phyloP scores from a whole-genome alignment of 1,284 basidiomycete genomes.

The Cryptococcus sp. region DNA sequence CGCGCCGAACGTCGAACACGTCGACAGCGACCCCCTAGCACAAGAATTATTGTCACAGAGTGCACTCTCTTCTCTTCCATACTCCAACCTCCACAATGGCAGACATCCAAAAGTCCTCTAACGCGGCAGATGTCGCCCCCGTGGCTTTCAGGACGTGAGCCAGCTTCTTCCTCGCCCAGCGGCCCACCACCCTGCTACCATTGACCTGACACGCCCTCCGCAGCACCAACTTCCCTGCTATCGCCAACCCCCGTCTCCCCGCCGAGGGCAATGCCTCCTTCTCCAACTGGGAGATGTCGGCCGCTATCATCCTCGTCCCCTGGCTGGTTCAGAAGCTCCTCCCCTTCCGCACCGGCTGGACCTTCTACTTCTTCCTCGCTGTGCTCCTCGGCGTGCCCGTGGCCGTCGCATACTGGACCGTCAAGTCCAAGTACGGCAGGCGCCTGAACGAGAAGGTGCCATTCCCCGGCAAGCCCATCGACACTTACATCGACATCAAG shows the following conservation, averaged over 20 bases:
- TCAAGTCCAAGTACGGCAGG: conserved; percentile 76
- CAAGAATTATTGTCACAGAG: background rate
- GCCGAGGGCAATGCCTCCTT: conserved; percentile 84
- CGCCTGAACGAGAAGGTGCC: conserved; percentile 82
- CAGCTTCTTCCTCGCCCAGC: conserved; percentile 6
- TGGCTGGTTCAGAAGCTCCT: conserved; percentile 77
- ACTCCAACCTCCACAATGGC: conserved; percentile 11
- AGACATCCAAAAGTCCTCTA: conserved; percentile 8
- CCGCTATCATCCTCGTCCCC: conserved; percentile 70
- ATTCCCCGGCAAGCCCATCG: conserved; percentile 74
- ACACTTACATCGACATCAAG: conserved; percentile 87
- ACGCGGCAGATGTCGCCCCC: background rate
- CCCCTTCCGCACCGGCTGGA: conserved; percentile 64
- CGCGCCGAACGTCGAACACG: too few species aligned
- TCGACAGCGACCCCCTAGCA: too few species aligned
- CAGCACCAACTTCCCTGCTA: conserved; percentile 41
- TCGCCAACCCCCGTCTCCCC: conserved; percentile 74
- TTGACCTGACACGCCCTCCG: background rate
- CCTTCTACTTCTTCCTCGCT: conserved; percentile 67
- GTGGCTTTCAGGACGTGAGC: conserved; percentile 14
- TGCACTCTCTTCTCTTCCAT: background rate
- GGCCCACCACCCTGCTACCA: background rate
- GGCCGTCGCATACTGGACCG: conserved; percentile 82
- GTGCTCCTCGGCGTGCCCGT: conserved; percentile 71
- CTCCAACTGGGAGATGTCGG: conserved; percentile 75